These are phyloP conservation scores for Coniochaeta sp. DNA, from an alignment of 2,329 filamentous ascomycete genomes.

Conservation along the genomic window DNA sequence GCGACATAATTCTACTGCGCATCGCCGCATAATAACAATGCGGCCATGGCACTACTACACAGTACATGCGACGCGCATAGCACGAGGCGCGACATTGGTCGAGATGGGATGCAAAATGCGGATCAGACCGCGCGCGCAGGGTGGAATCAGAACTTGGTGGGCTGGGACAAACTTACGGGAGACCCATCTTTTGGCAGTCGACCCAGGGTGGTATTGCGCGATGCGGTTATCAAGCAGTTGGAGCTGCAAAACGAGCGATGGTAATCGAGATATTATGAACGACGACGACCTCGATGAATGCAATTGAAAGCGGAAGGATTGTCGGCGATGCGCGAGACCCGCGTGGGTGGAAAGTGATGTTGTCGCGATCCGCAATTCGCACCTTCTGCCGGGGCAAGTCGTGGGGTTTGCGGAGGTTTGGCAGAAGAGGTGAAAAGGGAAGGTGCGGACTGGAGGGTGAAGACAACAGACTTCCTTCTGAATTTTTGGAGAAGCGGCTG, in stretches of 20 bases:
- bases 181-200: conserved; percentile 16
- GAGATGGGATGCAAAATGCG: not conserved
- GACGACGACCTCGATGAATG: not conserved
- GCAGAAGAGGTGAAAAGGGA: conserved; percentile 10
- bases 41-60: too few relatives aligned
- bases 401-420: conserved; percentile 17
- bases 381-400: conserved; percentile 4
- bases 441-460: conserved; percentile 13
- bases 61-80: not conserved
- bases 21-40: too few relatives aligned
- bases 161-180: conserved; percentile 15
- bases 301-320: not conserved
- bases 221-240: not conserved
- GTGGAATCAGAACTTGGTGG: not conserved
- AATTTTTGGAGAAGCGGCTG: conserved; percentile 13
- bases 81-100: not conserved
- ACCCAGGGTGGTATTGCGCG: conserved; percentile 3
- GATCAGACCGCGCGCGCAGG: not conserved
- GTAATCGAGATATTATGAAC: not conserved
- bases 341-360: not conserved
- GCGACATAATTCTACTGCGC: too few relatives aligned
- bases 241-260: not conserved
- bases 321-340: not conserved
- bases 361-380: not conserved
- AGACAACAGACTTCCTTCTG: conserved; percentile 4